Conservation (phyloP, 2,329 filamentous ascomycete genomes). For the Hypoxylon sp. region DNA sequence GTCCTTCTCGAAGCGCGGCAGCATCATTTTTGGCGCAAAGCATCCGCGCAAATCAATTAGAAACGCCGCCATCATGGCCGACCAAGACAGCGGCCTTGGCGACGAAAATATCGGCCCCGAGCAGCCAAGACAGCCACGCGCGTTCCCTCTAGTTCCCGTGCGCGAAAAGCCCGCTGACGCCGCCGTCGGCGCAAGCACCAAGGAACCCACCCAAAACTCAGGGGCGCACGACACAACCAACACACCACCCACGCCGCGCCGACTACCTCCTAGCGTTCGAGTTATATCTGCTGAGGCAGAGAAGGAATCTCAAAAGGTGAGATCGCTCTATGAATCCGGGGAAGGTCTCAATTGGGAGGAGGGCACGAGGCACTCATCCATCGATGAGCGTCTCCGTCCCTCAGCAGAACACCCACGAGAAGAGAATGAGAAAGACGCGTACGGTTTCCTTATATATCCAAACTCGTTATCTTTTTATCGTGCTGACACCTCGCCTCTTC, state of each 20-base stretch:
- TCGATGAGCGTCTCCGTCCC: slow-evolving; percentile 64
- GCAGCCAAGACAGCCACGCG: slow-evolving; percentile 43
- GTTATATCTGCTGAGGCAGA: slow-evolving; percentile 70
- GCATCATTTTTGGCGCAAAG: slow-evolving; percentile 72
- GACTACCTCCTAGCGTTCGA: slow-evolving; percentile 63
- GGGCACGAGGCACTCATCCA: slow-evolving; percentile 63
- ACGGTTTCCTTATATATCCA: slow-evolving; percentile 67
- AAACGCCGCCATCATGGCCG: slow-evolving; percentile 48
- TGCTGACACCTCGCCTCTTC: slow-evolving; percentile 53
- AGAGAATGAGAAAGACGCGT: slow-evolving; percentile 69
- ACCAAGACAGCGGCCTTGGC: slow-evolving; percentile 43
- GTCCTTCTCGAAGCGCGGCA: slow-evolving; percentile 75
- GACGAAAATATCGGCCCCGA: slow-evolving; percentile 28
- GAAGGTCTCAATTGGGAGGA: slow-evolving; percentile 69
- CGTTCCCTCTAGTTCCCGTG: slow-evolving; percentile 51
- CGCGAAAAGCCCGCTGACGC: slow-evolving; percentile 45
- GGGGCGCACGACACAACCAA: slow-evolving; percentile 30
- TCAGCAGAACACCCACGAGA: slow-evolving; percentile 67
- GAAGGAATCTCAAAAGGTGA: slow-evolving; percentile 77
- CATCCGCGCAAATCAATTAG: slow-evolving; percentile 50
- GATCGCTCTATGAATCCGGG: slow-evolving; percentile 74
- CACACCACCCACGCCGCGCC: slow-evolving; percentile 41
- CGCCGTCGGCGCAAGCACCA: slow-evolving; percentile 31
- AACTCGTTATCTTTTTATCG: slow-evolving; percentile 43
- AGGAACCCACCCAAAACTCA: slow-evolving; percentile 39